These are phyloP conservation scores for Colletotrichum aenigma DNA, from an alignment of 2,329 filamentous ascomycete genomes.

Conservation along the genomic window DNA sequence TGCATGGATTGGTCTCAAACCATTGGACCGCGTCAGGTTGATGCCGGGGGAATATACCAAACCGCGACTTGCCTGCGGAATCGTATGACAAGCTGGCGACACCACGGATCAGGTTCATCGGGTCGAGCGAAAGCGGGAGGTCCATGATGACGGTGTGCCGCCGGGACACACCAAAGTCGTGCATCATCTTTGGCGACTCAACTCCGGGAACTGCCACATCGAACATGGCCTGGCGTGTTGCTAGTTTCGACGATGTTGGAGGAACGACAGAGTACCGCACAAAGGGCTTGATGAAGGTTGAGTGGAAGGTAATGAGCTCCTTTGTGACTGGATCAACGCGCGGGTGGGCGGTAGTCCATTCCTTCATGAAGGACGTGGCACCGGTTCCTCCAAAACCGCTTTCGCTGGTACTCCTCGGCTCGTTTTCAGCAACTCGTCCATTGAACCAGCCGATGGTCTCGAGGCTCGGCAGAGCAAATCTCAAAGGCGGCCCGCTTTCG, in stretches of 20 bases:
- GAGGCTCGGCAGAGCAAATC: conserved; percentile 65
- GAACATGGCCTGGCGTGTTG: conserved; percentile 34
- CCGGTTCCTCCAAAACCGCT: conserved; percentile 59
- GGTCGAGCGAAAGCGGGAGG: conserved; percentile 68
- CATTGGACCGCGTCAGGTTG: conserved; percentile 62
- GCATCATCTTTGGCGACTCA: conserved; percentile 73
- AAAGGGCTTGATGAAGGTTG: conserved; percentile 67
- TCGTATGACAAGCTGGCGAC: conserved; percentile 66
- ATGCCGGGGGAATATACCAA: conserved; percentile 70
- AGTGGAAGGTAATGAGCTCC: conserved; percentile 72
- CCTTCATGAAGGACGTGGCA: conserved; percentile 64
- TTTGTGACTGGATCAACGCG: conserved; percentile 68
- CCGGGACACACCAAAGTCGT: conserved; percentile 73
- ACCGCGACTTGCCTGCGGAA: conserved; percentile 59
- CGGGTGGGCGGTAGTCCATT: conserved; percentile 75
- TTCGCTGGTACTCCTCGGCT: conserved; percentile 27
- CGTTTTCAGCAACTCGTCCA: conserved; percentile 60
- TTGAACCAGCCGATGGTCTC: conserved; percentile 76
- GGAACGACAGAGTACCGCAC: conserved; percentile 64
- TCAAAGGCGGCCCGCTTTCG: conserved; percentile 73
- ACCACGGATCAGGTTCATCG: conserved; percentile 61
- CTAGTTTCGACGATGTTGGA: conserved; percentile 10
- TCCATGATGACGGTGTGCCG: conserved; percentile 71
- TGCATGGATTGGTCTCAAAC: conserved; percentile 71
- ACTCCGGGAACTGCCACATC: conserved; percentile 65